Conservation (phyloP, 345 rosid species). For the Citrus trifoliata region DNA sequence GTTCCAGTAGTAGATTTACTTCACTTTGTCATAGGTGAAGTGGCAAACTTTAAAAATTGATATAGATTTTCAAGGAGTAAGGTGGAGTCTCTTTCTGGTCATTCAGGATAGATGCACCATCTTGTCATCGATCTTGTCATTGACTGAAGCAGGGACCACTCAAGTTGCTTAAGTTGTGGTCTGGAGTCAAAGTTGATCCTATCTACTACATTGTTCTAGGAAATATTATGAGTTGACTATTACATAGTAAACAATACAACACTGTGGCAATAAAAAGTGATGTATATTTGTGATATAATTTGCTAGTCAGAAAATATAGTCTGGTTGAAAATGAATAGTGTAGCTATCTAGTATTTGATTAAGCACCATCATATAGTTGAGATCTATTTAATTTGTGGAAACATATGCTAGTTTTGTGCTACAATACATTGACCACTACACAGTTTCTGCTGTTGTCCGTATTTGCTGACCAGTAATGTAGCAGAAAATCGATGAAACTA, state of each 20-base stretch:
- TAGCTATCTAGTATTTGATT: background rate
- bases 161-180: slow-evolving; percentile 16
- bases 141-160: slow-evolving; percentile 18
- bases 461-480: background rate
- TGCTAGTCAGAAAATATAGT: too few relatives aligned
- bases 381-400: background rate
- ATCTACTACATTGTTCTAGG: background rate
- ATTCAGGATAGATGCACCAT: slow-evolving; percentile 4
- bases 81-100: background rate
- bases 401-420: background rate
- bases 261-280: background rate
- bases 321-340: background rate
- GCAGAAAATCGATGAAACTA: background rate
- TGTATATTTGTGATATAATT: background rate
- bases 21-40: background rate
- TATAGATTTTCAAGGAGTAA: background rate
- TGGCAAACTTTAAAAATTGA: background rate
- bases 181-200: slow-evolving; percentile 1
- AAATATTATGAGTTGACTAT: background rate
- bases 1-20: background rate
- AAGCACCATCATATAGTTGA: background rate
- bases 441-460: background rate
- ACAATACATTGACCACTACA: background rate
- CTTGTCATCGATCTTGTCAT: slow-evolving; percentile 4
- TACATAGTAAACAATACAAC: background rate